Percentiles rank a stretch among this genome's conserved stretches.
Evolutionary conservation across 306 rosid genomes (phyloP).

Genomic region (Carpinus viminea): DNA sequence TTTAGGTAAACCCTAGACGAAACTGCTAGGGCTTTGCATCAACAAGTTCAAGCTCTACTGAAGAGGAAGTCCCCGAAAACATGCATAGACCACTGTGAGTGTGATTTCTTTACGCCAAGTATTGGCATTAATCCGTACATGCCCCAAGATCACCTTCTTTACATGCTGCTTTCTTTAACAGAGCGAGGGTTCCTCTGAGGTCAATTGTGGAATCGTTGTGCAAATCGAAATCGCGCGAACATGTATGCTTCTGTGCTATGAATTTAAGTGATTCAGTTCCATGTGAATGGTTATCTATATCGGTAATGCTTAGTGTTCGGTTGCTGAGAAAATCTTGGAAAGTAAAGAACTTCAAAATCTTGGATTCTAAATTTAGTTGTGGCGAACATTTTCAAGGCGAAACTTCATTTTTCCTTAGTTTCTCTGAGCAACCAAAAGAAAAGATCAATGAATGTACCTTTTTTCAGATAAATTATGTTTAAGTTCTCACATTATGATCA

Average conservation of each 20-base stretch:
- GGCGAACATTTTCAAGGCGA: background rate
- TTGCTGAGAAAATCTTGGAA: background rate
- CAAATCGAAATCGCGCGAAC: constrained; percentile 39
- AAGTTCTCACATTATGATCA: background rate
- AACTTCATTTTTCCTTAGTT: background rate
- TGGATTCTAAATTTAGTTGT: background rate
- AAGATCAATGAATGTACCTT: background rate
- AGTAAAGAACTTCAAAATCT: background rate
- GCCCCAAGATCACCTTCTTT: background rate
- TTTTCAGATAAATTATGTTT: background rate
- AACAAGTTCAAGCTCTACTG: background rate
- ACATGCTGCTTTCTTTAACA: constrained; percentile 5
- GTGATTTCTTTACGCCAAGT: background rate
- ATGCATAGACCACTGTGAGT: constrained; percentile 37
- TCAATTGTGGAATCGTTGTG: constrained; percentile 29
- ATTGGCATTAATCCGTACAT: background rate
- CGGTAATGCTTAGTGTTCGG: background rate
- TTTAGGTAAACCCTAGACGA: background rate
- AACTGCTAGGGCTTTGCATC: background rate
- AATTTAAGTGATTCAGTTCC: background rate
- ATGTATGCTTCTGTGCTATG: constrained; percentile 26
- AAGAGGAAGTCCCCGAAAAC: constrained; percentile 7
- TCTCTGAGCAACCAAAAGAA: background rate
- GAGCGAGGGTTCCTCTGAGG: constrained; percentile 42
- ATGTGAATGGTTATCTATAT: background rate